phyloP scores from a whole-genome alignment of 257 asterid species.

The Solanum corneliomulleri region DNA sequence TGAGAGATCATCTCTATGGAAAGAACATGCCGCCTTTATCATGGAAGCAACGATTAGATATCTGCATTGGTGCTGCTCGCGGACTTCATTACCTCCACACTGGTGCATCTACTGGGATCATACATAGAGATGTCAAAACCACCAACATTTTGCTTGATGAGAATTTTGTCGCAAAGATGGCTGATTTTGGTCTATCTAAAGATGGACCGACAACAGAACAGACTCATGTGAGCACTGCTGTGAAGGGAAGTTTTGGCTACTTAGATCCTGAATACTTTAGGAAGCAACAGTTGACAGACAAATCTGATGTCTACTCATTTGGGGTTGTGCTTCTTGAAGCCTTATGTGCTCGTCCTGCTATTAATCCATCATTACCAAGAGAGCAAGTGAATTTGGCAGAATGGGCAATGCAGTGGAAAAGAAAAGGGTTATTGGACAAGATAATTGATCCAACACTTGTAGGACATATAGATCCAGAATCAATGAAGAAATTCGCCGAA shows the following conservation, averaged over 20 bases:
- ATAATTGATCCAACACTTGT: conserved; percentile 7
- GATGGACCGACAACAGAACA: conserved; percentile 12
- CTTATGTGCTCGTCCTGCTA: conserved; percentile 13
- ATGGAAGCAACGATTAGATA: conserved; percentile 9
- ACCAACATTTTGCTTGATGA: conserved; percentile 15
- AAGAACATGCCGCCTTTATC: neutral
- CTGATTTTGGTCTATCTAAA: conserved; percentile 16
- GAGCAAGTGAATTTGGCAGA: conserved; percentile 19
- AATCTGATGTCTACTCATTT: conserved; percentile 13
- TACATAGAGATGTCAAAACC: conserved; percentile 12
- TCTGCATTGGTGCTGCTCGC: conserved; percentile 14
- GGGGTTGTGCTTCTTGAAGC: conserved; percentile 12
- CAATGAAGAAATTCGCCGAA: conserved; percentile 2
- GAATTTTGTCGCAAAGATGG: conserved; percentile 8
- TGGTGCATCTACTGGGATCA: conserved; percentile 10
- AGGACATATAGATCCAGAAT: conserved; percentile 5
- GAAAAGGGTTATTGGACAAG: conserved; percentile 10
- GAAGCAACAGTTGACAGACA: conserved; percentile 12
- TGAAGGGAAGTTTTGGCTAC: conserved; percentile 14
- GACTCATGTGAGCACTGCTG: conserved; percentile 11
- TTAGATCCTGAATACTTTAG: conserved; percentile 16
- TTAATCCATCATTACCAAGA: conserved; percentile 8
- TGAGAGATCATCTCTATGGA: conserved; percentile 13
- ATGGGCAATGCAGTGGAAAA: conserved; percentile 20
- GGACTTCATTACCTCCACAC: conserved; percentile 20